A percentile compares a stretch with the other conserved stretches of the same genome.
phyloP scores from a whole-genome alignment of 2,329 filamentous ascomycete genomes.

The Pseudogymnoascus sp. region DNA sequence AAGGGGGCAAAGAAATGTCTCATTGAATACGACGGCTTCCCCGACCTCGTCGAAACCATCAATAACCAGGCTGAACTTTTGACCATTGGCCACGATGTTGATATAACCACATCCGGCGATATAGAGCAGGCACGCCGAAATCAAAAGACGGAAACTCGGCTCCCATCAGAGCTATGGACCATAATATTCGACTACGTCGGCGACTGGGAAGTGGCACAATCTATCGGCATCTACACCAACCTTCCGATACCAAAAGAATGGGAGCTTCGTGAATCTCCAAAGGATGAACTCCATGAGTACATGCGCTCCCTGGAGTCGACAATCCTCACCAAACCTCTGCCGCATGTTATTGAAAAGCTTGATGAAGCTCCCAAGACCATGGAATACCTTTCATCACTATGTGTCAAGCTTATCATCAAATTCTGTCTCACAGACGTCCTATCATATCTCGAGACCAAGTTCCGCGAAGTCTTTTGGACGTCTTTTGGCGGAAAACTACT shows the following conservation, averaged over 20 bases:
- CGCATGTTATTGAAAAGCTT: slow-evolving; percentile 67
- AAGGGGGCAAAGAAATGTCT: slow-evolving; percentile 45
- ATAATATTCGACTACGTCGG: slow-evolving; percentile 76
- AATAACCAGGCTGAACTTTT: slow-evolving; percentile 71
- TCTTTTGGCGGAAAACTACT: slow-evolving; percentile 77
- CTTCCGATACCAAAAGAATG: slow-evolving; percentile 67
- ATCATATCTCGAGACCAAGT: slow-evolving; percentile 59
- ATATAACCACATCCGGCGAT: slow-evolving; percentile 29
- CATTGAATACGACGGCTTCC: slow-evolving; percentile 57
- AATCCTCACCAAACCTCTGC: slow-evolving; percentile 64
- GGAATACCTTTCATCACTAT: slow-evolving; percentile 65
- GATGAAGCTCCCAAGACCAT: slow-evolving; percentile 64
- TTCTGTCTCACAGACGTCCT: slow-evolving; percentile 79
- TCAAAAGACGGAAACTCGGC: slow-evolving; percentile 33
- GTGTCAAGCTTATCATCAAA: slow-evolving; percentile 84
- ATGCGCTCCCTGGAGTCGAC: slow-evolving; percentile 79
- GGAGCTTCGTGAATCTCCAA: slow-evolving; percentile 36
- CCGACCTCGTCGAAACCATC: slow-evolving; percentile 65
- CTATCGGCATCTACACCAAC: slow-evolving; percentile 72
- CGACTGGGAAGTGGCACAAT: slow-evolving; percentile 86
- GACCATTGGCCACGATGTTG: slow-evolving; percentile 63
- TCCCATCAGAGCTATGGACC: slow-evolving; percentile 85
- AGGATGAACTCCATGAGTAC: slow-evolving; percentile 62
- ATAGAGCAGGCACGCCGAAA: slow-evolving; percentile 38
- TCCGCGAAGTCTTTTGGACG: slow-evolving; percentile 72